phyloP scores from a whole-genome alignment of 805 yeast species.

The Starmerella vitae region DNA sequence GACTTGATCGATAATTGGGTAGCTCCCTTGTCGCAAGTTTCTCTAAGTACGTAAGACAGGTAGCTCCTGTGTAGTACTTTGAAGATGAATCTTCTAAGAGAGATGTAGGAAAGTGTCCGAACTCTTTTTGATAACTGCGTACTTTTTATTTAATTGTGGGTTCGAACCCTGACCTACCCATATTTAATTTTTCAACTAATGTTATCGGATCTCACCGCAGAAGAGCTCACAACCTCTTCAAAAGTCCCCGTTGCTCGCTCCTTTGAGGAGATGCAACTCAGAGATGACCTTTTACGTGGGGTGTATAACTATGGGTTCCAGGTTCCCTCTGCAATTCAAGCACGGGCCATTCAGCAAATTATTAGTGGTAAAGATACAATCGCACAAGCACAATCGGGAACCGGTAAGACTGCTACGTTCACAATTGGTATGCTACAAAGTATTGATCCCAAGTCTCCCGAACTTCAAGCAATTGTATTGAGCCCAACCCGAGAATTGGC shows the following conservation, averaged over 20 bases:
- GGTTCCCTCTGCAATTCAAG: constrained; percentile 70
- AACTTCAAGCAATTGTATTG: constrained; percentile 77
- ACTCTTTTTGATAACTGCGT: no score
- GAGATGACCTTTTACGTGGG: constrained; percentile 36
- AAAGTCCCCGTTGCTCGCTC: constrained; percentile 31
- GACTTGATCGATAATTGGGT: no score
- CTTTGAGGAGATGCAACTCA: constrained; percentile 26
- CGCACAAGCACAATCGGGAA: constrained; percentile 98
- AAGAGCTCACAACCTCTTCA: constrained; percentile 49
- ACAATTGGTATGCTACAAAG: constrained; percentile 85
- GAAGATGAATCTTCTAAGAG: no score
- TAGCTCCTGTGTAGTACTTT: no score
- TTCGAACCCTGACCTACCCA: no score
- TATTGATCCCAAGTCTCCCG: constrained; percentile 56
- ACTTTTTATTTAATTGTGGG: no score
- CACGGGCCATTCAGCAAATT: constrained; percentile 66
- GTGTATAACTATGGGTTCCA: constrained; percentile 73
- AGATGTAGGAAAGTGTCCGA: no score
- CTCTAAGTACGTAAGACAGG: no score
- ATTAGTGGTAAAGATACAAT: constrained; percentile 61
- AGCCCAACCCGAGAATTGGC: constrained; percentile 98
- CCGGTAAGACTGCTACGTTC: constrained; percentile 98
- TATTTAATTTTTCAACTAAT: constrained; percentile 1
- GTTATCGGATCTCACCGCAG: constrained; percentile 26
- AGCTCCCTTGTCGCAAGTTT: no score